Evolutionary conservation across 768 basidiomycete genomes (phyloP), one percentile per base, ranked within the genome.

Genomic region (Russula vinacea): DNA sequence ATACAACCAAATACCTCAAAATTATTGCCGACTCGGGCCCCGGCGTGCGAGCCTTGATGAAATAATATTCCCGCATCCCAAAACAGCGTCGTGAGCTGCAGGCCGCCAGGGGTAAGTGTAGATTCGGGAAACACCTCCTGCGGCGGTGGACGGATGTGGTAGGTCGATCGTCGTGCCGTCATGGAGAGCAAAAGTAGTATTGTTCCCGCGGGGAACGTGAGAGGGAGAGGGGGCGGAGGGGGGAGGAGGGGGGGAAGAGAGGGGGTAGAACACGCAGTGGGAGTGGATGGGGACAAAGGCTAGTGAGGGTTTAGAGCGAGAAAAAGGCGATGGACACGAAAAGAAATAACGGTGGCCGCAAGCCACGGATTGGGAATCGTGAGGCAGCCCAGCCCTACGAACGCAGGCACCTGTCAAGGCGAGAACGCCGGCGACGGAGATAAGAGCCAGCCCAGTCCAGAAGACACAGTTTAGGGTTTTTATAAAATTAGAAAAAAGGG

Each of bases 101-200:
- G 60, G 56, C 67, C 61, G 3, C 60, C 58, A 26, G 67, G 64
- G 56, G 64, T 60, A 59, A 60, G 67, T 9, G 67, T 59, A n/a
- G 62, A 60, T 60, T 67, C 67, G 7, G 67, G 67, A 60, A 67
- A 67, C 42, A 67, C 67, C 33, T 67, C 67, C 56, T 66, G 65
- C 33, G 67, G 67, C 5, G 66, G 66, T 42, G 62, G 42, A n/a
- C 63, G 62, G 29, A 65, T 56, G 35, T 64, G 66, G 62, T 63
- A 66, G 57, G 29, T 55, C 24, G 62, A 59, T 65, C 62, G 63
- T 64, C 62, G 62, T 16, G 66, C 45, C 58, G 50, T 59, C 53
- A 49, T 67, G 58, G 39, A 56, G 19, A 32, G 42, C 26, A 22
- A 42, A 9, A 22, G 32, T 47, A 44, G 19, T 44, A 33, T 35